Evolutionary conservation across 2,329 filamentous ascomycete species (phyloP), one percentile per base, ranked within the genome.

Genomic region (Esteya vermicola): DNA sequence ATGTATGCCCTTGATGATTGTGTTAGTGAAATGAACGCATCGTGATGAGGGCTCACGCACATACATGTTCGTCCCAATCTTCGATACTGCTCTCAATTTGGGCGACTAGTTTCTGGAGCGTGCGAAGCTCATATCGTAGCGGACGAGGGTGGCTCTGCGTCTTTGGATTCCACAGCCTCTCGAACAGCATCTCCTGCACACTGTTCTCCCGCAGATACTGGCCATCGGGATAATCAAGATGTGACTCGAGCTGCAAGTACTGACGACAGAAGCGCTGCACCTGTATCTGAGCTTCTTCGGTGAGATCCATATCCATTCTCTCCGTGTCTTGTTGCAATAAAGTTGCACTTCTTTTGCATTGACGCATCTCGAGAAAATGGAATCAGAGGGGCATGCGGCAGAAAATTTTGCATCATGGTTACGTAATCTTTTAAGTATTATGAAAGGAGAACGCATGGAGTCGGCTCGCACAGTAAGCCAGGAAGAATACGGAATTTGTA

Each of bases 41-140:
- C 25, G 13, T 38, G 4, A 65, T 7, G 8, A 36, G 3, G 7
- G n/a, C 13, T 34, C 20, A 6, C n/a, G 33, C 1, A 18, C 82
- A 65, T 80, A 93, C 88, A 79, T 93, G 76, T 67, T 84, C 69
- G 50, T 94, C 83, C 58, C 85, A 88, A 56, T 94, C 77, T 42
- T 74, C 67, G 36, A 93, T 85, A 26, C 80, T 73, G 23, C 67
- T 62, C 57, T 94, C 85, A 39, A 94, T 77, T 42, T 66, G 72
- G 8, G 66, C 60, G 12, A 85, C 62, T 26, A 95, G 65, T 46
- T 75, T 64, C 55, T 93, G 94, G 38, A 95, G 59, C 1, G 85
- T 71, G 43, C 75, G 71, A 14, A 81, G 58, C 48, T 78, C 75
- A 54, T 93, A 93, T 38, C 78, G 64, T 18, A 67, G 62, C 8